These are phyloP conservation scores for Oryza punctata DNA, from an alignment of 176 grass and related monocot genomes.

Conservation along the genomic window DNA sequence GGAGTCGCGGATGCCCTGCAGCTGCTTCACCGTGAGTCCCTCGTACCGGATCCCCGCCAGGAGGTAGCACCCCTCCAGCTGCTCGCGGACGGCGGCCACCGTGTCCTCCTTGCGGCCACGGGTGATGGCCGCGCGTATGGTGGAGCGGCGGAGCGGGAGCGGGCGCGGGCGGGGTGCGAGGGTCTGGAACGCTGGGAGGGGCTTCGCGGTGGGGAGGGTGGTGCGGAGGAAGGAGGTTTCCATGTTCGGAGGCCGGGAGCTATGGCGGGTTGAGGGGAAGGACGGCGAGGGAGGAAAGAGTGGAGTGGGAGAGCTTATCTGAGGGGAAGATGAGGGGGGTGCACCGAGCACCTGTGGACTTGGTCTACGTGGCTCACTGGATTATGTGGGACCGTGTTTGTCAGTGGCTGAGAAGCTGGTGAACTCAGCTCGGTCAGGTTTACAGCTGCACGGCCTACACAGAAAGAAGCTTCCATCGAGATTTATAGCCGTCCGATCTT, in stretches of 20 bases:
- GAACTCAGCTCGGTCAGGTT: no score
- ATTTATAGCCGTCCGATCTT: background rate
- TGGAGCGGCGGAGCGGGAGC: slow-evolving; percentile 36
- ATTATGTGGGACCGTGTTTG: background rate
- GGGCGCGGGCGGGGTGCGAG: slow-evolving; percentile 7
- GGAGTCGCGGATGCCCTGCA: slow-evolving; percentile 70
- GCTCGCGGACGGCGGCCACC: slow-evolving; percentile 59
- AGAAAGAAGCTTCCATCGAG: background rate
- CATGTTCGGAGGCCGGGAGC: slow-evolving; percentile 43
- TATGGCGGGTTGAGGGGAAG: slow-evolving; percentile 21
- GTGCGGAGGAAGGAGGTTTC: slow-evolving; percentile 63
- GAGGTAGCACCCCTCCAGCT: slow-evolving; percentile 88
- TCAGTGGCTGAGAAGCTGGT: slow-evolving; percentile 10
- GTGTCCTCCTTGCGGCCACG: slow-evolving; percentile 74
- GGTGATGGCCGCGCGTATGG: slow-evolving; percentile 72
- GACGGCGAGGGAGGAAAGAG: slow-evolving; percentile 35
- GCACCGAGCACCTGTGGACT: slow-evolving; percentile 11
- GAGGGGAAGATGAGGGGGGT: slow-evolving; percentile 27
- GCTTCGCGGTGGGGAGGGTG: slow-evolving; percentile 43
- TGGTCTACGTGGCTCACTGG: background rate
- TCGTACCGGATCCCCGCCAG: slow-evolving; percentile 88
- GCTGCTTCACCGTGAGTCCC: slow-evolving; percentile 88
- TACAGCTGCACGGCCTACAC: no score
- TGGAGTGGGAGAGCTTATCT: slow-evolving; percentile 47
- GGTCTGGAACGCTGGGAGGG: slow-evolving; percentile 27